Conservation (phyloP, 176 grass and related monocot genomes). For the Themeda triandra region DNA sequence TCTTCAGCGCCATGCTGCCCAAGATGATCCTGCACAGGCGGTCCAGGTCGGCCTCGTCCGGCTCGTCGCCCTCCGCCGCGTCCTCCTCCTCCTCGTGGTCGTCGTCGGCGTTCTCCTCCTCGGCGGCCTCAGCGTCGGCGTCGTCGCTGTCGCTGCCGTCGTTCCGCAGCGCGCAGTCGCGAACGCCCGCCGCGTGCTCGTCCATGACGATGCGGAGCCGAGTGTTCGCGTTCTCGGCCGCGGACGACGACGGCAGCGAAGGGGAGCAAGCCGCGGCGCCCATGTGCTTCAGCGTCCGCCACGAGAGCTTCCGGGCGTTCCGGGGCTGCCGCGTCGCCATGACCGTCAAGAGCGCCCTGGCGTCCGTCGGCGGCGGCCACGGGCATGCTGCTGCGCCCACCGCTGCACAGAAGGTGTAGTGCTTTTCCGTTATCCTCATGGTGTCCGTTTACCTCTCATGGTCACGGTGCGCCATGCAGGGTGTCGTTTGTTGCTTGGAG, state of each 20-base stretch:
- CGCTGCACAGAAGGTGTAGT: conserved; percentile 19
- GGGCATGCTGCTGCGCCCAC: neutral
- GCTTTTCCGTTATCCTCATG: neutral
- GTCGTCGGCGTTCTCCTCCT: conserved; percentile 17
- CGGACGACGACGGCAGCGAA: neutral
- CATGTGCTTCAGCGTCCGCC: conserved; percentile 48
- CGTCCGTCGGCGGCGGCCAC: conserved; percentile 10
- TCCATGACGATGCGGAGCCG: conserved; percentile 38
- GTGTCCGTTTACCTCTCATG: neutral
- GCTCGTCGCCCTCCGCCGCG: conserved; percentile 21
- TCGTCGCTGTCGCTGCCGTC: conserved; percentile 7
- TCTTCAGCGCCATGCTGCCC: conserved; percentile 57
- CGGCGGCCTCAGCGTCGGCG: neutral
- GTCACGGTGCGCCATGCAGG: neutral
- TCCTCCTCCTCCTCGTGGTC: conserved; percentile 31
- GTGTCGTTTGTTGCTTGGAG: neutral
- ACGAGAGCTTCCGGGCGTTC: conserved; percentile 36
- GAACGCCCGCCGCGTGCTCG: conserved; percentile 30
- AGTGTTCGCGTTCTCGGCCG: conserved; percentile 4
- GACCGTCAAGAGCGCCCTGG: conserved; percentile 38
- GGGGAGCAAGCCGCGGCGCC: neutral
- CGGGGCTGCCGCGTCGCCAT: conserved; percentile 39
- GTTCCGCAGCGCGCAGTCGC: conserved; percentile 27
- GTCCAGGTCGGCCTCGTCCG: conserved; percentile 6
- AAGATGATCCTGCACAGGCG: conserved; percentile 40